Evolutionary conservation across 257 asterid species (phyloP), one percentile per base, ranked within the genome.

Genomic region (Anisodus acutangulus): DNA sequence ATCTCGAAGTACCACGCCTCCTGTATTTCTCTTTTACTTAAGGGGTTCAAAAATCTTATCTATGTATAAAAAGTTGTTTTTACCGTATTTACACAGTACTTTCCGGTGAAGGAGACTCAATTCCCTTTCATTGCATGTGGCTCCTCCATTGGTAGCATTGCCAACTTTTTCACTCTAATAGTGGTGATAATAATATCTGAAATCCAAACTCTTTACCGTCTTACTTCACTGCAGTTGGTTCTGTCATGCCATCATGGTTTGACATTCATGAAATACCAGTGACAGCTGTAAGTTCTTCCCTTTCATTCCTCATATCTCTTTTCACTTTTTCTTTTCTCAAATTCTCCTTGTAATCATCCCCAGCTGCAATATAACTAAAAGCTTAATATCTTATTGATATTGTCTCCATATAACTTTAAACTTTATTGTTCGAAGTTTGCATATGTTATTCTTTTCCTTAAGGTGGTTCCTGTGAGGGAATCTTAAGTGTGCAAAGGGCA

Each of bases 171-270:
- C 82, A 13, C 82, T 31, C 16, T 53, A 26, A 7, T 13, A 53
- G 4, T 78, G 82, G 66, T 53, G 82, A 15, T 78, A 67, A 13
- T 53, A 53, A 13, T 53, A 53, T 2, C 64, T 31, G 15, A 4
- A 4, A 16, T 53, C 31, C 31, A 1, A 78, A 31, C 16, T 53
- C 8, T 12, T 19, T 74, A 6, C 1, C 26, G 16, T 78, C 53
- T 53, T 57, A 83, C 47, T 62, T 85, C 87, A 67, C 74, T 89
- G 83, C 81, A 96, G 98, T 93, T 90, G 99, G 99, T 86, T 90
- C 93, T 82, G 95, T 93, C 84, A 97, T 95, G 98, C 98, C 97
- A 16, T 94, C 98, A 1, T 94, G 98, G 99, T 94, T 96, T 88
- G 99, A 94, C 90, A 88, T 96, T 89, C 98, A 84, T 60, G 97